Evolutionary conservation across 1,284 basidiomycete genomes (phyloP).

Genomic region (Apiotrichum porosum): DNA sequence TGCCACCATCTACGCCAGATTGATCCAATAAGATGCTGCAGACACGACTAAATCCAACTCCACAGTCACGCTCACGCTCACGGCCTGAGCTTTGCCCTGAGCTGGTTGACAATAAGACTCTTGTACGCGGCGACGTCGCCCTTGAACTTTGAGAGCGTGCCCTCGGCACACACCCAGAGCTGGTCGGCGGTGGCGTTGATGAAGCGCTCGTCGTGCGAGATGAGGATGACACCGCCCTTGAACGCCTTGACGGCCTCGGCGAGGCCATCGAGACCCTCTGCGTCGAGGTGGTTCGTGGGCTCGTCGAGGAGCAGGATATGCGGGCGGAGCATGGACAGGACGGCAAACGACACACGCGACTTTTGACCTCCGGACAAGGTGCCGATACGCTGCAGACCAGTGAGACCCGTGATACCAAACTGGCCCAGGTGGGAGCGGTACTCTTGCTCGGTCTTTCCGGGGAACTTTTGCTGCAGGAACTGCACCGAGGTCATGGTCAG

Average conservation of each 20-base stretch:
- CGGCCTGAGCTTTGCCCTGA: conserved; percentile 1
- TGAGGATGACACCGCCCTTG: conserved; percentile 84
- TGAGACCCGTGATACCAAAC: conserved; percentile 97
- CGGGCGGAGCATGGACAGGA: conserved; percentile 80
- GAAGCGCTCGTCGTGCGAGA: conserved; percentile 90
- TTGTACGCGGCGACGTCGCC: conserved; percentile 92
- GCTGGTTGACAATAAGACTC: conserved; percentile 51
- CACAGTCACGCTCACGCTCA: too few relatives aligned
- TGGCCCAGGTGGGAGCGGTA: conserved; percentile 93
- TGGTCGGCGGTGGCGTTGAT: conserved; percentile 62
- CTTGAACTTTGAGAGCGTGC: conserved; percentile 73
- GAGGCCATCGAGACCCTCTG: conserved; percentile 80
- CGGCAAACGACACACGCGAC: conserved; percentile 89
- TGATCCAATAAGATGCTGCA: too few relatives aligned
- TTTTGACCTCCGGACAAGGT: conserved; percentile 82
- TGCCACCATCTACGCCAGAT: too few relatives aligned
- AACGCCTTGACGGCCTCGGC: conserved; percentile 80
- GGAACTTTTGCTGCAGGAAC: conserved; percentile 85
- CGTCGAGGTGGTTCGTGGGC: conserved; percentile 98
- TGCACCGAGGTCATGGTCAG: conserved; percentile 82
- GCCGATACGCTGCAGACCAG: conserved; percentile 59
- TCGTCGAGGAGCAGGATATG: conserved; percentile 88
- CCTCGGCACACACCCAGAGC: conserved; percentile 73
- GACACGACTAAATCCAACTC: too few relatives aligned
- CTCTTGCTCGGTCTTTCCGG: conserved; percentile 93